Base-by-base conservation (phyloP, 306 rosid species). In the Rubus parviflorus region DNA sequence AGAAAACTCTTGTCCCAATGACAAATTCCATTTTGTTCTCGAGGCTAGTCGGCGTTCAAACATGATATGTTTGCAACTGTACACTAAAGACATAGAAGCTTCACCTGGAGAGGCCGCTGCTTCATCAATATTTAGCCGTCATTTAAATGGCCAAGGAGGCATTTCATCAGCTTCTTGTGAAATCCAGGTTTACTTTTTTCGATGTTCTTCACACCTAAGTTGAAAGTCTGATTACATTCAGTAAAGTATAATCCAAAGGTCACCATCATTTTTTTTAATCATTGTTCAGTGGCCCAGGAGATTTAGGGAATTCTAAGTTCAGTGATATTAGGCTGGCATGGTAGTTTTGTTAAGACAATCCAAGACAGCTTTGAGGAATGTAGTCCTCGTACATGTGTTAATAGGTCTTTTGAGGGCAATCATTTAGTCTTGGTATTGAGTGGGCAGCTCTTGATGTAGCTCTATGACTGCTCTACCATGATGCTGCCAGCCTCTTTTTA, bases 41-140 rank as follows among this genome's bases (percentile, higher is more conserved):
- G 97, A 92, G 97, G 96, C 97, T 80, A 87, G 90, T 84, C 90
- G 88, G 78, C 98, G 97, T 49, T 95, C 98, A 83, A 95, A 95
- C 87, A 77, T 81, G 85, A 81, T 57, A 68, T 89, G 93, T 78
- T 83, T 92, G 82, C 97, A 92, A 85, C 93, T 95, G 62, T 95
- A 80, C 77, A 41, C 90, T 38, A 94, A 94, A 78, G 98, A 92
- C 49, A 68, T 81, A 71, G 97, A 94, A 75, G 89, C 84, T 85
- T 89, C 85, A 74, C 97, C 97, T 30, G 93, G 95, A 72, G 96
- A 84, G 81, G 90, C 92, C 69, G 88, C 94, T 82, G 93, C 96
- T 61, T 87, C 80, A 78, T 92, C 98, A 66, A 85, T 93, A 85
- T 65, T 82, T 74, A 89, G 87, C 17, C 93, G 95, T 65, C 83